A percentile compares a stretch with the other conserved stretches of the same genome.
Evolutionary conservation across 352 stramenopile species (phyloP).

Genomic region (Phytophthora sp.): DNA sequence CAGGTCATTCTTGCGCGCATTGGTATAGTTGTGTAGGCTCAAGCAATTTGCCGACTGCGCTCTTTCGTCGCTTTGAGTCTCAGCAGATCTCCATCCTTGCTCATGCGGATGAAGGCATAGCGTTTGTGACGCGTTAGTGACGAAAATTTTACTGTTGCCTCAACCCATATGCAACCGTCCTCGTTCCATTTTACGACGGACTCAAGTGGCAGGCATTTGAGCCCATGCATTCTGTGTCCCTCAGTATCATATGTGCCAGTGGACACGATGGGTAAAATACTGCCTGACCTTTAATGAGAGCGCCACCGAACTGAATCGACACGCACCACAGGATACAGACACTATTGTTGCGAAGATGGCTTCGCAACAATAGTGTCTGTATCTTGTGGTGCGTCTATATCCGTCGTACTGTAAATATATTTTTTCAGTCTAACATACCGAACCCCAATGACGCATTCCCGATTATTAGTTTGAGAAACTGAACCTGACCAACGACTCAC

Average conservation of each 20-base stretch:
- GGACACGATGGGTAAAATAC: conserved; percentile 16
- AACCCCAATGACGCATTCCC: too few relatives aligned
- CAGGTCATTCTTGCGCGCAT: conserved; percentile 5
- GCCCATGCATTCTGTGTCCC: conserved; percentile 12
- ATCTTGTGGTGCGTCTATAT: too few relatives aligned
- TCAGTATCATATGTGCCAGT: conserved; percentile 19
- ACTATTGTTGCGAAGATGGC: too few relatives aligned
- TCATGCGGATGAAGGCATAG: neutral
- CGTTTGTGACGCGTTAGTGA: conserved; percentile 15
- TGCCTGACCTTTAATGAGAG: too few relatives aligned
- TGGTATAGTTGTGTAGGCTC: neutral
- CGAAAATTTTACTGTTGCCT: neutral
- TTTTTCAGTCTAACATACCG: too few relatives aligned
- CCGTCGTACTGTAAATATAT: neutral
- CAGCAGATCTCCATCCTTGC: conserved; percentile 8
- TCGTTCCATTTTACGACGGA: neutral
- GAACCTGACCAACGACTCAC: conserved; percentile 4
- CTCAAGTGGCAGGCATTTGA: neutral
- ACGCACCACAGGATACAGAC: too few relatives aligned
- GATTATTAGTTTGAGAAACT: conserved; percentile 19
- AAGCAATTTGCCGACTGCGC: conserved; percentile 4
- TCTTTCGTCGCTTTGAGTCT: neutral
- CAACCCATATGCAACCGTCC: conserved; percentile 5
- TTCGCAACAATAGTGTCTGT: too few relatives aligned
- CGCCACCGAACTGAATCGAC: neutral